phyloP scores from a whole-genome alignment of 2,329 filamentous ascomycete species.

The Macrophomina tecta region DNA sequence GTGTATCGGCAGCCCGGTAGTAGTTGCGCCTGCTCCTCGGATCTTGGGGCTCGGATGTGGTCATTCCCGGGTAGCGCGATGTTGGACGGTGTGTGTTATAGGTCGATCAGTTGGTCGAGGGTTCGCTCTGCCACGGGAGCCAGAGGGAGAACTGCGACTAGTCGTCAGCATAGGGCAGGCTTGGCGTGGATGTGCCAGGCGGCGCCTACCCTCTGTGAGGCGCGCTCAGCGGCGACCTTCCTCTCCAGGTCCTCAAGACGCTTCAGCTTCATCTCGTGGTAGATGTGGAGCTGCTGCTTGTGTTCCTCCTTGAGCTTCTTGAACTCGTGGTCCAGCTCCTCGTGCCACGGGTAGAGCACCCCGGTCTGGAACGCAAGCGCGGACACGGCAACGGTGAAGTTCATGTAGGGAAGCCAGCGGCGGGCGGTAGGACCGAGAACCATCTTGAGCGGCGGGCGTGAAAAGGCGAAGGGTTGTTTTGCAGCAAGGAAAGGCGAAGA shows the following conservation, averaged over 20 bases:
- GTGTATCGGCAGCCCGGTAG: background rate
- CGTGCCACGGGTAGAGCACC: constrained; percentile 74
- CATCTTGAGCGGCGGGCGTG: constrained; percentile 5
- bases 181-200: background rate
- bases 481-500: background rate
- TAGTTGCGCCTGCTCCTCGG: background rate
- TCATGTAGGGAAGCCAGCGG: constrained; percentile 38
- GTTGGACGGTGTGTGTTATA: constrained; percentile 10
- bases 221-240: constrained; percentile 22
- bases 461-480: background rate
- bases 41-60: background rate
- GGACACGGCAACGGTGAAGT: constrained; percentile 70
- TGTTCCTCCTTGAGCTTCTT: constrained; percentile 65
- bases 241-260: constrained; percentile 24
- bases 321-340: constrained; percentile 68
- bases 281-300: constrained; percentile 36
- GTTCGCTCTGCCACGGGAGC: constrained; percentile 17
- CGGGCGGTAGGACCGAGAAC: constrained; percentile 27
- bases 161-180: background rate
- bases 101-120: constrained; percentile 1
- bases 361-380: constrained; percentile 72
- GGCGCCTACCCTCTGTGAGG: constrained; percentile 2
- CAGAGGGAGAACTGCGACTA: background rate
- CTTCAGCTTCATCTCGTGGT: constrained; percentile 26
- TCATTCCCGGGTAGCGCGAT: constrained; percentile 1